A percentile compares a stretch with the other conserved stretches of the same genome.
These are phyloP conservation scores for Fraxinus velutina DNA, from an alignment of 305 asterid genomes.

Conservation along the genomic window DNA sequence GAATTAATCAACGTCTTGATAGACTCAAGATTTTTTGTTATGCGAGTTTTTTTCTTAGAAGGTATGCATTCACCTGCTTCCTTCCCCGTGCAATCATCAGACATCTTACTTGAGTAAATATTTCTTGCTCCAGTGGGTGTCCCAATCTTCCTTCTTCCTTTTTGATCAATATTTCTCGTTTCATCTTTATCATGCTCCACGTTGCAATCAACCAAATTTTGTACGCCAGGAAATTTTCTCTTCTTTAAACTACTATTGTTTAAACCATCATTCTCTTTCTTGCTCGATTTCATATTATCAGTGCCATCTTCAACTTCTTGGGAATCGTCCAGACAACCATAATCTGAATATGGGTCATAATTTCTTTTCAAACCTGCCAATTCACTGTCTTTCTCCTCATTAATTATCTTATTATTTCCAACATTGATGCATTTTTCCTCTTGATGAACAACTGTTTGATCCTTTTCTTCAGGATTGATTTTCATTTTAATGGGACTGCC, in stretches of 20 bases:
- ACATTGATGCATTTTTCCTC: neutral
- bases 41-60: neutral
- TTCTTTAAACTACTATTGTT: neutral
- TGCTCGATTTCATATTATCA: neutral
- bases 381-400: slow-evolving; percentile 10
- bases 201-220: neutral
- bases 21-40: neutral
- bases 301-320: slow-evolving; percentile 12
- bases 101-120: slow-evolving; percentile 18
- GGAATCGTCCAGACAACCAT: slow-evolving; percentile 10
- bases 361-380: neutral
- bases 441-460: neutral
- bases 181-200: neutral
- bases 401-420: slow-evolving; percentile 2
- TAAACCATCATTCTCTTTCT: neutral
- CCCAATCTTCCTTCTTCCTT: neutral
- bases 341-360: neutral
- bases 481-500: neutral
- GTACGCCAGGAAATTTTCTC: neutral
- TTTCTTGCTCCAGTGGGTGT: neutral
- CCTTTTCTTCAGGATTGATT: neutral
- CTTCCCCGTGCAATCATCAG: slow-evolving; percentile 35
- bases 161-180: neutral
- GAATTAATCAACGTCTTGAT: slow-evolving; percentile 13
- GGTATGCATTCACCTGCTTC: neutral